Percentiles rank a stretch among this genome's conserved stretches.
These are phyloP conservation scores for Viridothelium virens DNA, from an alignment of 495 filamentous ascomycete genomes.

Conservation along the genomic window DNA sequence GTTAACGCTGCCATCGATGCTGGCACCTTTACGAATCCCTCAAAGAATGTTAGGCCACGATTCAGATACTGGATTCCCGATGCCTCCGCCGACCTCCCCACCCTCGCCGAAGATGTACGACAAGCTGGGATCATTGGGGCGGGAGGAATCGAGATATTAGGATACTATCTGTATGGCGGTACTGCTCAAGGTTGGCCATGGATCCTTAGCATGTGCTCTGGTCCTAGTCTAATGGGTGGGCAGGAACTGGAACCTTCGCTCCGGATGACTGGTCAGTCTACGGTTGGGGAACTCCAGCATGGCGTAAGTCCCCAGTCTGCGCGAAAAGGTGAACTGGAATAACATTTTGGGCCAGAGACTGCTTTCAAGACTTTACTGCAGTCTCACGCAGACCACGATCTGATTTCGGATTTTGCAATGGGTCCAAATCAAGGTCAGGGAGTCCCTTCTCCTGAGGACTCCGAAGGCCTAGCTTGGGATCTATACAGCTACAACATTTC, in stretches of 20 bases:
- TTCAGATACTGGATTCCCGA: constrained; percentile 36
- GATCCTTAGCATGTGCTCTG: neutral
- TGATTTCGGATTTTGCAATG: constrained; percentile 44
- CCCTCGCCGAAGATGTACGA: constrained; percentile 35
- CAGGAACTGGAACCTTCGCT: constrained; percentile 4
- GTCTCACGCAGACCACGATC: constrained; percentile 27
- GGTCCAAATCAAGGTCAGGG: constrained; percentile 45
- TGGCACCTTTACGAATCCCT: constrained; percentile 22
- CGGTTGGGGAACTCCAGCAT: constrained; percentile 43
- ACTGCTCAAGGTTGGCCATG: neutral
- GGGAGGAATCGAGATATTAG: constrained; percentile 41
- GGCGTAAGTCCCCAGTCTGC: constrained; percentile 33
- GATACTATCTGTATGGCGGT: constrained; percentile 39
- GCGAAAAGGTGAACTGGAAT: constrained; percentile 25
- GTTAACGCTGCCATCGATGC: constrained; percentile 17
- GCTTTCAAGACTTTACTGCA: constrained; percentile 4
- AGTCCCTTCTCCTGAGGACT: constrained; percentile 35
- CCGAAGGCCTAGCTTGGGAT: constrained; percentile 37
- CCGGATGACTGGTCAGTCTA: constrained; percentile 40
- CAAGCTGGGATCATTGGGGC: constrained; percentile 32
- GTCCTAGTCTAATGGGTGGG: neutral
- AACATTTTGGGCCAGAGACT: neutral
- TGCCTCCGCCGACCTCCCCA: constrained; percentile 32
- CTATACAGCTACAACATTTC: constrained; percentile 32
- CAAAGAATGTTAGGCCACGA: constrained; percentile 15